These are phyloP conservation scores for Globisporangium alternatum DNA, from an alignment of 352 stramenopile species.

Conservation along the genomic window DNA sequence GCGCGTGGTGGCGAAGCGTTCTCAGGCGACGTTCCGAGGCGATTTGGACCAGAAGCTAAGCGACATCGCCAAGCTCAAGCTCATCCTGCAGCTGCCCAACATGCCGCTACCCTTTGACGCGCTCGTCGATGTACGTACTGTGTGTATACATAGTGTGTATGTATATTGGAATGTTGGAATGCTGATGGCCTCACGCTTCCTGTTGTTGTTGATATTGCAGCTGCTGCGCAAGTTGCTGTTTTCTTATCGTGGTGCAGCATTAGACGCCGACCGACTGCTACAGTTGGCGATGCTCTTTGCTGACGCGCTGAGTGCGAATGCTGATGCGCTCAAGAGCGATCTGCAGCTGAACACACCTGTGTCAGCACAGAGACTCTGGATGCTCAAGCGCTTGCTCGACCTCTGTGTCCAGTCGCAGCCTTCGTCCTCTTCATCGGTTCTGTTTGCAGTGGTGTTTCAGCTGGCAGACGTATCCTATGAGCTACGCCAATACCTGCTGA, in stretches of 20 bases:
- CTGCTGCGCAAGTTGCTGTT: slow-evolving; percentile 45
- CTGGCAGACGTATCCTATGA: slow-evolving; percentile 24
- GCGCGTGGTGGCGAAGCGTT: slow-evolving; percentile 22
- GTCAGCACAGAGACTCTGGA: slow-evolving; percentile 26
- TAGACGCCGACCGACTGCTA: slow-evolving; percentile 28
- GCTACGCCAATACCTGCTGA: slow-evolving; percentile 35
- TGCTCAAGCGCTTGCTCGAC: slow-evolving; percentile 41
- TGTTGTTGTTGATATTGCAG: slow-evolving; percentile 11
- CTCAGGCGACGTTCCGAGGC: slow-evolving; percentile 16
- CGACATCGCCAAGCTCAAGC: slow-evolving; percentile 54
- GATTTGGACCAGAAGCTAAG: slow-evolving; percentile 57
- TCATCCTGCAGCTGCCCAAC: slow-evolving; percentile 42
- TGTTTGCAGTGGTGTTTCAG: slow-evolving; percentile 18
- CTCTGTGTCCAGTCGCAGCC: slow-evolving; percentile 37
- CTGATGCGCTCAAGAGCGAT: slow-evolving; percentile 20
- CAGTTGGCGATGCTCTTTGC: slow-evolving; percentile 24
- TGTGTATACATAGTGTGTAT: background rate
- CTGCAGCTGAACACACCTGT: background rate
- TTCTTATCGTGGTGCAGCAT: slow-evolving; percentile 28
- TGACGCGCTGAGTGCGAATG: slow-evolving; percentile 22
- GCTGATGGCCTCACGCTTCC: background rate
- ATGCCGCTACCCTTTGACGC: slow-evolving; percentile 49
- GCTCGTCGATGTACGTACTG: slow-evolving; percentile 35
- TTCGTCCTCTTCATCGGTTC: background rate
- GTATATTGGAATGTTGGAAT: background rate